phyloP scores from a whole-genome alignment of 164 flowering plant species.

The Liriodendron chinense region DNA sequence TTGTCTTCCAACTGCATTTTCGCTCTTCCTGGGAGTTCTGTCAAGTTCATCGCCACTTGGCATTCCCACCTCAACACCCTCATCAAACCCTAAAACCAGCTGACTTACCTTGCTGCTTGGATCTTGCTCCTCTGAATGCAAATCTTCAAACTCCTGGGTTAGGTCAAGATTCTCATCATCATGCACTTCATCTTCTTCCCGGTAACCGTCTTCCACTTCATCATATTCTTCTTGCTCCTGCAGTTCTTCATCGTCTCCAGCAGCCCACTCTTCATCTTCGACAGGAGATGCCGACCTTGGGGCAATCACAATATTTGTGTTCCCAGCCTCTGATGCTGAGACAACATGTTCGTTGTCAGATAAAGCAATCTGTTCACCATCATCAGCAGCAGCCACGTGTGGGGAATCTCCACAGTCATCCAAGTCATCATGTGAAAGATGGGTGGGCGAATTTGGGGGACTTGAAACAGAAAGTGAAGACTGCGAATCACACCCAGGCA shows the following conservation, averaged over 20 bases:
- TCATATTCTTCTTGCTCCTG: conserved; percentile 95
- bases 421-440: conserved; percentile 86
- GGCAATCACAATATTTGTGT: conserved; percentile 20
- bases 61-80: conserved; percentile 70
- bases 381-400: conserved; percentile 31
- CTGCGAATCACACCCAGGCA: conserved; percentile 76
- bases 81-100: conserved; percentile 71
- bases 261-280: conserved; percentile 85
- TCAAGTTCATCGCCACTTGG: conserved; percentile 60
- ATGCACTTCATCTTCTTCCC: conserved; percentile 83
- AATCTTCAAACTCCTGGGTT: conserved; percentile 48
- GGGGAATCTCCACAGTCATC: conserved; percentile 65
- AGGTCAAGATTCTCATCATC: conserved; percentile 56
- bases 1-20: conserved; percentile 26
- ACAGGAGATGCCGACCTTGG: conserved; percentile 37
- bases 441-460: conserved; percentile 83
- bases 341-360: conserved; percentile 34
- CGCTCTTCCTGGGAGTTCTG: conserved; percentile 36
- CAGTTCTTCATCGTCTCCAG: conserved; percentile 50
- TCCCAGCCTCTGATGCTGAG: conserved; percentile 26
- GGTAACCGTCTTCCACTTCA: conserved; percentile 72
- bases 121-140: conserved; percentile 55
- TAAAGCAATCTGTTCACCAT: conserved; percentile 29
- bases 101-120: conserved; percentile 39
- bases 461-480: conserved; percentile 92